Evolutionary conservation across 371 early-diverging fungal genomes (phyloP).

Genomic region (Dichotomocladium elegans): DNA sequence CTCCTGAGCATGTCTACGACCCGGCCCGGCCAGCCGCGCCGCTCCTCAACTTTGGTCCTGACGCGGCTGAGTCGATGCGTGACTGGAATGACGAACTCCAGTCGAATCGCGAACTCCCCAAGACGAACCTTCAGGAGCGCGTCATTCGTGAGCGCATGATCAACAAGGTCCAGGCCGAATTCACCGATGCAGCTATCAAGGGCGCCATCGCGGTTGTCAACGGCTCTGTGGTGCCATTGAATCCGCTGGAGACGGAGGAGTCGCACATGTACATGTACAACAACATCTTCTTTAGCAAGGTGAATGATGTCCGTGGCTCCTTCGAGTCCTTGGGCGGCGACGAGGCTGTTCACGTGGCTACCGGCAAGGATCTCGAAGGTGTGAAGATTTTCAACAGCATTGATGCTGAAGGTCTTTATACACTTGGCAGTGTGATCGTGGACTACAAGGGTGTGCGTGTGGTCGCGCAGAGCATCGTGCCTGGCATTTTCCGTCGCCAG

Average conservation of each 20-base stretch:
- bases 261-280: slow-evolving; percentile 91
- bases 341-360: slow-evolving; percentile 89
- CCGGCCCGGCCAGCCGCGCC: slow-evolving; percentile 66
- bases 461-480: slow-evolving; percentile 91
- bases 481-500: slow-evolving; percentile 79
- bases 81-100: slow-evolving; percentile 98
- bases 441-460: slow-evolving; percentile 90
- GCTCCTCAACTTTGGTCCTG: slow-evolving; percentile 60
- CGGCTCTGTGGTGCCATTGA: slow-evolving; percentile 75
- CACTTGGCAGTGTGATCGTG: slow-evolving; percentile 85
- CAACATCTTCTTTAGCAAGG: slow-evolving; percentile 94
- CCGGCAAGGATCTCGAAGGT: slow-evolving; percentile 92
- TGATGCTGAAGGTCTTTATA: slow-evolving; percentile 74
- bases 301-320: slow-evolving; percentile 82
- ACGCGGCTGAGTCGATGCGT: slow-evolving; percentile 72
- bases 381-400: slow-evolving; percentile 74
- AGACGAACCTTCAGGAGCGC: slow-evolving; percentile 74
- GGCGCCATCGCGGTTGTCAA: slow-evolving; percentile 86
- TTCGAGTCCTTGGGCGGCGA: slow-evolving; percentile 86
- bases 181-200: slow-evolving; percentile 84
- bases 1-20: slow-evolving; percentile 55
- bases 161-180: slow-evolving; percentile 83
- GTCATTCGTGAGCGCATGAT: slow-evolving; percentile 82
- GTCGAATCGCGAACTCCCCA: slow-evolving; percentile 82
- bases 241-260: slow-evolving; percentile 73